A percentile compares a stretch with the other conserved stretches of the same genome.
Conservation (phyloP, 1,139 yeast species). For the Hyphopichia wangnamkhiaoensis region DNA sequence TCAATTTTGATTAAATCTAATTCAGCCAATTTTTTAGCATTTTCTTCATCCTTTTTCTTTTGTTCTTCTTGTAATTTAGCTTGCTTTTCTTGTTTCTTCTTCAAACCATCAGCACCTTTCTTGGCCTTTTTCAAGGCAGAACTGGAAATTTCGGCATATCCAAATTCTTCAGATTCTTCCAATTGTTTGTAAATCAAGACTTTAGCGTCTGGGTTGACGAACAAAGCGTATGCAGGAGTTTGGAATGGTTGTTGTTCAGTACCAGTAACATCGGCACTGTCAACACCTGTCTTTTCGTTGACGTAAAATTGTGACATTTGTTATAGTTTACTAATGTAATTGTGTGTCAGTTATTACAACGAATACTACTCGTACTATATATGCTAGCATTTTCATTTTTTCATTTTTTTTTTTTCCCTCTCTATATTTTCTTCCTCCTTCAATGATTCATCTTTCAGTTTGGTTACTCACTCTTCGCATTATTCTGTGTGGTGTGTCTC, state of each 20-base stretch:
- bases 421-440: no score
- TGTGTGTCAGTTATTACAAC: no score
- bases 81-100: conserved; percentile 85
- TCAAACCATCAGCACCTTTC: conserved; percentile 91
- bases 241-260: conserved; percentile 69
- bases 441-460: no score
- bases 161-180: conserved; percentile 55
- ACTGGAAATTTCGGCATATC: conserved; percentile 79
- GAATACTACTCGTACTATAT: no score
- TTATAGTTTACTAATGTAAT: not conserved
- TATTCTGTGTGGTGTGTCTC: no score
- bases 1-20: conserved; percentile 68
- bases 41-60: conserved; percentile 62
- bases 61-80: conserved; percentile 63
- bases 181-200: conserved; percentile 65
- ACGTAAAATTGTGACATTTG: conserved; percentile 48
- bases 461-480: no score
- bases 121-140: conserved; percentile 95
- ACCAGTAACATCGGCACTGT: conserved; percentile 58
- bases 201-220: conserved; percentile 56
- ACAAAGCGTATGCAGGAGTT: conserved; percentile 83
- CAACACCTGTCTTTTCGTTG: conserved; percentile 71
- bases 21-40: conserved; percentile 72
- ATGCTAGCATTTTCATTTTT: no score
- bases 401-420: no score